phyloP scores from a whole-genome alignment of 202 grass and related monocot species.

The Setaria italica region DNA sequence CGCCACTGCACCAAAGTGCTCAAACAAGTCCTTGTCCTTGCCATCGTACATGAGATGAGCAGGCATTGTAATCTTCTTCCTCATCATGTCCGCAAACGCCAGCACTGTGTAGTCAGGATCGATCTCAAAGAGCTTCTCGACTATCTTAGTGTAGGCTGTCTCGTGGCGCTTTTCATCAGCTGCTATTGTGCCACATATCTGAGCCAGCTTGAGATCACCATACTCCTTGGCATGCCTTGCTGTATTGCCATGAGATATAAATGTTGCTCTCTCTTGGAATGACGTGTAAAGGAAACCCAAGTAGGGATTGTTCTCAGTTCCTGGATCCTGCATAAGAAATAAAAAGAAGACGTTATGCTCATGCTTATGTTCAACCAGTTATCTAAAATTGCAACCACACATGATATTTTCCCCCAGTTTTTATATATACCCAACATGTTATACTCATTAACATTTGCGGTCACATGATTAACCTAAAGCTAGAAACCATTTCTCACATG shows the following conservation, averaged over 20 bases:
- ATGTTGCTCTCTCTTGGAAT: constrained; percentile 95
- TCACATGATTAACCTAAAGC: neutral
- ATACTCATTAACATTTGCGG: neutral
- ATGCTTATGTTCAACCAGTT: constrained; percentile 15
- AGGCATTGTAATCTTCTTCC: constrained; percentile 98
- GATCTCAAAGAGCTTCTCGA: constrained; percentile 90
- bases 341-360: constrained; percentile 5
- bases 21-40: constrained; percentile 74
- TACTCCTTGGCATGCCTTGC: constrained; percentile 86
- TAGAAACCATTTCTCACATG: neutral
- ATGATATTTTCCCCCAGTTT: neutral
- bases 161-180: constrained; percentile 96
- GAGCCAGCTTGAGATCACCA: constrained; percentile 88
- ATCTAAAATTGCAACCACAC: constrained; percentile 5
- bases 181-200: constrained; percentile 91
- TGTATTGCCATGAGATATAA: constrained; percentile 94
- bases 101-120: constrained; percentile 88
- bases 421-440: neutral
- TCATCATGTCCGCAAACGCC: constrained; percentile 95
- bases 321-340: constrained; percentile 74
- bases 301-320: constrained; percentile 94
- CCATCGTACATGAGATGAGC: constrained; percentile 98
- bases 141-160: constrained; percentile 92
- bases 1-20: constrained; percentile 77
- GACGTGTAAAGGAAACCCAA: constrained; percentile 95